phyloP scores from a whole-genome alignment of 768 basidiomycete species.

The Suillus cothurnatus region DNA sequence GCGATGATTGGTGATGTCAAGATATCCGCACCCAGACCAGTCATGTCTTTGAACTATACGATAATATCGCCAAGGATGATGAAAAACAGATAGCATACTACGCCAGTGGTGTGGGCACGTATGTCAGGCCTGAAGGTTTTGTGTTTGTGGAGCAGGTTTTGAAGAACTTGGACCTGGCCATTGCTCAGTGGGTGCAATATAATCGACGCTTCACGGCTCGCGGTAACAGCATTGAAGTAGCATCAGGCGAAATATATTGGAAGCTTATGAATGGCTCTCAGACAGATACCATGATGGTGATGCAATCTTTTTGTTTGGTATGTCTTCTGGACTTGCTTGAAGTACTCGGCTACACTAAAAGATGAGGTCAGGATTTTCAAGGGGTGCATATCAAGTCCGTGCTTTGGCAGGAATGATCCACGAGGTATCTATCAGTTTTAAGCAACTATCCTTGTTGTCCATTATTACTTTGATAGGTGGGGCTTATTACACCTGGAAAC shows the following conservation, averaged over 20 bases:
- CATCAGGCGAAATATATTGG: not conserved
- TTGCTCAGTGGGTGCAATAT: slow-evolving; percentile 36
- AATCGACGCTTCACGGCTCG: not conserved
- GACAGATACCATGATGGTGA: slow-evolving; percentile 3
- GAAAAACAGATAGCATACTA: slow-evolving; percentile 37
- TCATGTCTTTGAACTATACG: slow-evolving; percentile 40
- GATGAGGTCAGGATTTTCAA: slow-evolving; percentile 1
- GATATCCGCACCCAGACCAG: slow-evolving; percentile 33
- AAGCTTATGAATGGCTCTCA: slow-evolving; percentile 1
- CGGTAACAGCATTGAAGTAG: not conserved
- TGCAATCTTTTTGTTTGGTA: slow-evolving; percentile 8
- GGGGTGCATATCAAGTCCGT: slow-evolving; percentile 8
- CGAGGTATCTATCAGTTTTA: not conserved
- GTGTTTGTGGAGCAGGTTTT: slow-evolving; percentile 20
- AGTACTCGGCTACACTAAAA: not conserved
- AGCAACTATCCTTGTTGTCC: not conserved
- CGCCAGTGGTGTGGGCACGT: slow-evolving; percentile 41
- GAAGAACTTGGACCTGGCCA: slow-evolving; percentile 37
- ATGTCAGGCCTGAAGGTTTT: slow-evolving; percentile 29
- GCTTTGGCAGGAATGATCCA: slow-evolving; percentile 7
- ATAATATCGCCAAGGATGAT: slow-evolving; percentile 25
- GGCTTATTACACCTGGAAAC: slow-evolving; percentile 10
- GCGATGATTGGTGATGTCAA: not conserved
- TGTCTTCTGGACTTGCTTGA: not conserved
- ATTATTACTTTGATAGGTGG: slow-evolving; percentile 26